Percentiles rank a stretch among this genome's conserved stretches.
Evolutionary conservation across 2,329 filamentous ascomycete genomes (phyloP).

Genomic region (Gnomoniopsis smithogilvyi): DNA sequence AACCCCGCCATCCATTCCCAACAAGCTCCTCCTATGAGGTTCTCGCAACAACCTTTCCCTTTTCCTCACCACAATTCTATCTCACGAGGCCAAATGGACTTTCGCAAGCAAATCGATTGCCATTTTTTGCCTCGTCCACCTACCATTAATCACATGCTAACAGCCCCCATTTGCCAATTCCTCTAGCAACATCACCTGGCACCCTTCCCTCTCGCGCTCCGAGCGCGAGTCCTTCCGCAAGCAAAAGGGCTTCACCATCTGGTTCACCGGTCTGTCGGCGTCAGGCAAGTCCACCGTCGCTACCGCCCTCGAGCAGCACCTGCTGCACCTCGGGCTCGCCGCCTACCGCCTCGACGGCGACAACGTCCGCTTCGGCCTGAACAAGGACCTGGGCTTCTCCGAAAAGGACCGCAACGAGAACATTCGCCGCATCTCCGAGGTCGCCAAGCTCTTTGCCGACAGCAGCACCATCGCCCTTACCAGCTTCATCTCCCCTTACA

Average conservation of each 20-base stretch:
- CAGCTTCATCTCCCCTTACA: constrained; percentile 95
- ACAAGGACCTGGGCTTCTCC: constrained; percentile 94
- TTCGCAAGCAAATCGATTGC: background rate
- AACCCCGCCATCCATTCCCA: constrained; percentile 20
- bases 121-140: background rate
- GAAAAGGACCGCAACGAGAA: constrained; percentile 96
- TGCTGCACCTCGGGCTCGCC: constrained; percentile 77
- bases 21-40: constrained; percentile 9
- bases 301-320: constrained; percentile 93
- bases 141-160: constrained; percentile 6
- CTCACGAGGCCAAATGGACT: background rate
- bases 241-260: constrained; percentile 91
- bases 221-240: constrained; percentile 74
- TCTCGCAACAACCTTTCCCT: background rate
- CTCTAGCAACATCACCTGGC: constrained; percentile 84
- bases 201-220: constrained; percentile 72
- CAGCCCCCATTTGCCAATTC: constrained; percentile 10
- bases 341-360: constrained; percentile 96
- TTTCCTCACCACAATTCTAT: background rate
- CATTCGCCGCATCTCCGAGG: constrained; percentile 93
- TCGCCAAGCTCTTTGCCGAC: constrained; percentile 96
- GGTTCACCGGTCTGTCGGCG: constrained; percentile 95
- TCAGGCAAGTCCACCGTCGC: constrained; percentile 97
- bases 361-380: constrained; percentile 96
- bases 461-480: constrained; percentile 83